Percentiles rank a stretch among this genome's conserved stretches.
Conservation (phyloP, 2,329 filamentous ascomycete genomes). For the Fusarium sp. region DNA sequence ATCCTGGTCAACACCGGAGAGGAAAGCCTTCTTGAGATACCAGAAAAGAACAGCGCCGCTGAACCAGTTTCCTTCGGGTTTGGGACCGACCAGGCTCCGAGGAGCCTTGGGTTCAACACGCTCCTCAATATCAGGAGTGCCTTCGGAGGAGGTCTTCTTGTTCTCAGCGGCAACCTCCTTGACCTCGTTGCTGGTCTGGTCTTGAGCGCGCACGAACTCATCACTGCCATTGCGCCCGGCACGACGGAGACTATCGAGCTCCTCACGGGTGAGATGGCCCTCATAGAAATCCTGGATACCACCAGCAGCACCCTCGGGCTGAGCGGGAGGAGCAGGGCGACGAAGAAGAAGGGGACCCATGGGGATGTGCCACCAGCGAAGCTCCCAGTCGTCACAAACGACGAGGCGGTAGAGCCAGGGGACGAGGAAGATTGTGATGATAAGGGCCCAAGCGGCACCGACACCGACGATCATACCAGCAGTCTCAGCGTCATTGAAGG, state of each 20-base stretch:
- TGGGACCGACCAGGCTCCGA: conserved; percentile 32
- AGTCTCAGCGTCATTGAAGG: conserved; percentile 51
- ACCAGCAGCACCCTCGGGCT: conserved; percentile 73
- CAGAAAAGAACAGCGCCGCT: conserved; percentile 33
- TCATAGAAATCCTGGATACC: conserved; percentile 64
- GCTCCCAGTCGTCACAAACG: conserved; percentile 67
- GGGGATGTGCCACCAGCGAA: conserved; percentile 64
- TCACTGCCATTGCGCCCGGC: conserved; percentile 38
- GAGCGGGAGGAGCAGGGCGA: conserved; percentile 55
- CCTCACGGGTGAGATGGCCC: conserved; percentile 62
- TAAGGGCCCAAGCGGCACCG: conserved; percentile 57
- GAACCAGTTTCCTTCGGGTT: conserved; percentile 27
- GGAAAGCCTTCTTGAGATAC: conserved; percentile 38
- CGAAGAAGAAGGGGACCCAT: conserved; percentile 62
- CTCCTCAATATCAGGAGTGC: background rate
- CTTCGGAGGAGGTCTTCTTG: conserved; percentile 35
- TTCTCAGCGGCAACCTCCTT: conserved; percentile 37
- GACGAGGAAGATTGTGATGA: conserved; percentile 63
- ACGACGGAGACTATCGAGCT: conserved; percentile 55
- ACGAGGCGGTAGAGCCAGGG: conserved; percentile 68
- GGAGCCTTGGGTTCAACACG: conserved; percentile 12
- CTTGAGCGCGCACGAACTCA: conserved; percentile 38
- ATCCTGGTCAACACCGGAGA: conserved; percentile 42
- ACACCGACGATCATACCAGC: conserved; percentile 64
- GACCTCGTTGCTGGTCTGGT: conserved; percentile 16